Base-by-base conservation (phyloP, 2,329 filamentous ascomycete genomes). In the Fusarium sacchari region DNA sequence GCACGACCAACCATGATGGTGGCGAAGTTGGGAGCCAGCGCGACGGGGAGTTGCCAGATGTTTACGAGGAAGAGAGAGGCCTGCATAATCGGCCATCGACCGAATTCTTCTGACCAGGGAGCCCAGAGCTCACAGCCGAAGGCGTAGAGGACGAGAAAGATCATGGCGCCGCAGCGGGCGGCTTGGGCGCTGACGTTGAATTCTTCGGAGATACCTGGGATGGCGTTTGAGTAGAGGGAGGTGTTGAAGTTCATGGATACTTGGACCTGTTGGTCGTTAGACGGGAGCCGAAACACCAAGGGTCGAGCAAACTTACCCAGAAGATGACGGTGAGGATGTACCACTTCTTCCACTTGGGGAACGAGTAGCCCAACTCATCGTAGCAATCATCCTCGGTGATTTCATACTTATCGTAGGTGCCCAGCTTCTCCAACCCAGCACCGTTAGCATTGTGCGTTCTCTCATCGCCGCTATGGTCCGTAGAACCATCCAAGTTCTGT, bases 91-190 rank as follows among this genome's bases (percentile, higher is more conserved):
- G 91, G 91, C 84, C 91, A 93, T 56, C 94, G 89, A 26, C 94
- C 94, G 56, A 96, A 86, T 78, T 96, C 94, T 80, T 97, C 94
- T 50, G 90, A 93, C 93, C 94, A 96, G 0, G 94, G 94, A 0
- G 94, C 94, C 94, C 94, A 96, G 0, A 96, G 87, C 81, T 96
- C 94, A 80, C 94, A 96, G 40, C 94, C 94, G 79, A 96, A 95
- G 42, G 93, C 94, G 80, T 97, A 96, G 5, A 91, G 82, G 57
- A 96, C 87, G 43, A 97, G 83, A 83, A 96, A 96, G 71, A 95
- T 89, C 83, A 93, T 92, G 67, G 93, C 92, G 79, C 94, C 94
- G 64, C 89, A 88, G 61, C 93, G 89, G 9, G 91, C 93, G 8
- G 88, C 90, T 80, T 94, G 92, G 34, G 84, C 84, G 69, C 90